Percentiles rank a stretch among this genome's conserved stretches.
Evolutionary conservation across 169 alveolate species (phyloP).

Genomic region (Neospora caninum): DNA sequence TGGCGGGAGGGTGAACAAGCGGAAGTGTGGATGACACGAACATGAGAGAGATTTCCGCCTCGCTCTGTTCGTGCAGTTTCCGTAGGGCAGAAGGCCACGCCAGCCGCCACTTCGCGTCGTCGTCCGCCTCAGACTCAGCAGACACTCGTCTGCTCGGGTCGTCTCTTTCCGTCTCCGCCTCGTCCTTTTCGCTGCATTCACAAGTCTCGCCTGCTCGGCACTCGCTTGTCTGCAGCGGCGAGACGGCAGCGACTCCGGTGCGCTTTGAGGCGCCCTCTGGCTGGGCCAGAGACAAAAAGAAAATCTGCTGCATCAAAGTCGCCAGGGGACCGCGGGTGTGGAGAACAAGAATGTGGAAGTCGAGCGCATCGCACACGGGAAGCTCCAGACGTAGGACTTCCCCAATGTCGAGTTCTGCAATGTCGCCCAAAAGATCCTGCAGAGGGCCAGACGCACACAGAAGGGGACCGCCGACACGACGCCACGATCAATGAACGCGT

Average conservation of each 20-base stretch:
- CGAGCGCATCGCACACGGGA: constrained; percentile 32
- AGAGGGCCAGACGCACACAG: too few species aligned
- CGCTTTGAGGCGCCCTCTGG: not conserved
- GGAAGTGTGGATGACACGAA: constrained; percentile 24
- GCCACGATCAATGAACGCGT: too few species aligned
- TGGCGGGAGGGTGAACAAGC: constrained; percentile 34
- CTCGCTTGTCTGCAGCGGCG: not conserved
- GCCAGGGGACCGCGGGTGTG: constrained; percentile 34
- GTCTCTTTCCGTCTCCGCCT: not conserved
- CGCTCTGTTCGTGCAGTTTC: constrained; percentile 45
- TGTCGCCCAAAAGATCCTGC: constrained; percentile 53
- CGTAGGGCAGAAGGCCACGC: not conserved
- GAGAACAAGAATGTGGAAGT: constrained; percentile 27
- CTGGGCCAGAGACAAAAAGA: not conserved
- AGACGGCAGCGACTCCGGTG: not conserved
- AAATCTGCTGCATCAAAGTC: not conserved
- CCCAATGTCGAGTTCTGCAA: constrained; percentile 32
- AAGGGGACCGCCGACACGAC: too few species aligned
- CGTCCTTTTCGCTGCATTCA: not conserved
- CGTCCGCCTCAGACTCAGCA: not conserved
- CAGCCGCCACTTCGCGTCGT: not conserved
- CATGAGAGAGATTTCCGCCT: constrained; percentile 13
- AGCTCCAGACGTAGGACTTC: constrained; percentile 30
- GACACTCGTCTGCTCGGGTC: not conserved
- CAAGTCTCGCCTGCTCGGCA: not conserved